Percentiles rank a stretch among this genome's conserved stretches.
phyloP scores from a whole-genome alignment of 1,139 yeast species.

The Yamadazyma epiphylla region DNA sequence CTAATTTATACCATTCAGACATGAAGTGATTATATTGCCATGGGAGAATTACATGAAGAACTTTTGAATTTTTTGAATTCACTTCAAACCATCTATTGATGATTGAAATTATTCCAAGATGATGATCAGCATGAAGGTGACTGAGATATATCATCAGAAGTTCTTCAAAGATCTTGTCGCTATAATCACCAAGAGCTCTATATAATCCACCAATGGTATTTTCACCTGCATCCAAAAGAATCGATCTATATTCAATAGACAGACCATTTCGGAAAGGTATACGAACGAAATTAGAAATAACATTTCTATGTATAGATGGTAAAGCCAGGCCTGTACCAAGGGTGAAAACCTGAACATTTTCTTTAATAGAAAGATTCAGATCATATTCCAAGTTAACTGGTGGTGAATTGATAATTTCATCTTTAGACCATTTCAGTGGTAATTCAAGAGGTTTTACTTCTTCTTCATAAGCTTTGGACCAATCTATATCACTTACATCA shows the following conservation, averaged over 20 bases:
- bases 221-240: slow-evolving; percentile 89
- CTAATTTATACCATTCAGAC: slow-evolving; percentile 66
- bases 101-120: slow-evolving; percentile 73
- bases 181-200: slow-evolving; percentile 54
- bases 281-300: slow-evolving; percentile 71
- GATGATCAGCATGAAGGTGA: slow-evolving; percentile 97
- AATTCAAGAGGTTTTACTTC: slow-evolving; percentile 31
- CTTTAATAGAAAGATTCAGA: slow-evolving; percentile 23
- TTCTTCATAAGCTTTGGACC: slow-evolving; percentile 42
- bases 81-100: slow-evolving; percentile 63
- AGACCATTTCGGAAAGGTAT: slow-evolving; percentile 50
- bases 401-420: slow-evolving; percentile 14
- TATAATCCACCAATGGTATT: slow-evolving; percentile 74
- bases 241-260: slow-evolving; percentile 29
- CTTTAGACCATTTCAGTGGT: slow-evolving; percentile 14
- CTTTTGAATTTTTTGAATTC: slow-evolving; percentile 22
- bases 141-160: slow-evolving; percentile 67
- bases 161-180: slow-evolving; percentile 42
- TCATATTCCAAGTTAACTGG: slow-evolving; percentile 18
- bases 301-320: slow-evolving; percentile 84
- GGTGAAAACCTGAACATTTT: slow-evolving; percentile 68
- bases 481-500: slow-evolving; percentile 20
- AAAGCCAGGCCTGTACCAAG: slow-evolving; percentile 94
- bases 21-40: slow-evolving; percentile 70
- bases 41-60: slow-evolving; percentile 65